Evolutionary conservation across 495 filamentous ascomycete species (phyloP), one percentile per base, ranked within the genome.

Genomic region (Daldinia decipiens): DNA sequence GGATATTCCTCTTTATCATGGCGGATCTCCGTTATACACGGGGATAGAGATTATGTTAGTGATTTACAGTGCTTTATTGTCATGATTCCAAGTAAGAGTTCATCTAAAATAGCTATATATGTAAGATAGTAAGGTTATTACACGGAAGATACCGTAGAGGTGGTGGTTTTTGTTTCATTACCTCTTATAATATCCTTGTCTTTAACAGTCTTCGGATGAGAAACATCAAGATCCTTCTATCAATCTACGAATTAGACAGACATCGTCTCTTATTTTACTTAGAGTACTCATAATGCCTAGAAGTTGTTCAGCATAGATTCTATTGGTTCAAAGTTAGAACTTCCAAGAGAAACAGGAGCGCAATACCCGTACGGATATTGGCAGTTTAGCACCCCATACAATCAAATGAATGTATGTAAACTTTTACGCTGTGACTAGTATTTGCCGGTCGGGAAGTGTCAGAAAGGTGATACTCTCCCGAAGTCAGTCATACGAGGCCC

Each of bases 401-500:
- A 11, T 6, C 3, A 47, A 47, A 19, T 47, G 17, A 24, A 17
- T 24, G 43, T 47, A 17, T 24, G 43, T 47, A 47, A 47, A 3
- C 17, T 11, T 47, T 47, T 21, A 47, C 32, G 13, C 56, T 61
- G 7, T 19, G 11, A 24, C 17, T 47, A 7, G 17, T 47, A 21
- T 26, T 26, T 50, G 36, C 54, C 32, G 32, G 50, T 72, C 54
- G 52, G 52, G 34, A 24, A 45, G 40, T 45, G 17, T 47, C 43
- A 47, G 43, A 19, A 19, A 19, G n/a, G n/a, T 47, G 43, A 47
- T 24, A 47, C 43, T 47, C 43, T 47, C 8, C 17, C 43, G 43
- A 21, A 12, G 19, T 12, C 54, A 38, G 17, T 19, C 54, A 27
- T 57, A 57, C 32, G 17, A 39, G 54, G 32, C 21, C 54, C 21